Conservation (phyloP, 306 rosid genomes). For the Nissolia schottii region DNA sequence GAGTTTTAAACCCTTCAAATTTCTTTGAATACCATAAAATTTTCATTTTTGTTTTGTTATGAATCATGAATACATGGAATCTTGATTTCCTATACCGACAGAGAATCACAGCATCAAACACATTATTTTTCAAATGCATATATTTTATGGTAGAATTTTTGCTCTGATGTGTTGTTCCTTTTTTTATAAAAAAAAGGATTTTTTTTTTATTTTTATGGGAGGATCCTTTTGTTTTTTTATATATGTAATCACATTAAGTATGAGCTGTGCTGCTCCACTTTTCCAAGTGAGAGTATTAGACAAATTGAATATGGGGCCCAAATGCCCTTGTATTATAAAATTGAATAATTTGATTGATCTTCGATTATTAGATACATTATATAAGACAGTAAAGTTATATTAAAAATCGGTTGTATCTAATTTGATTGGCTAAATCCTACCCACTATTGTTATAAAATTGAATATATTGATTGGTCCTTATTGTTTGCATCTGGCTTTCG, state of each 20-base stretch:
- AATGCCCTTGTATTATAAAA: neutral
- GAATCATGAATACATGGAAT: neutral
- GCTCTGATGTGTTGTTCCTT: neutral
- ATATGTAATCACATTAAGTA: neutral
- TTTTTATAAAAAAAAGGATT: neutral
- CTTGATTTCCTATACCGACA: neutral
- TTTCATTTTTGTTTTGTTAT: neutral
- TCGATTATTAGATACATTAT: neutral
- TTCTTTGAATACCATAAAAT: no score
- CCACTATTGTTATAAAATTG: neutral
- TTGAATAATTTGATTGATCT: neutral
- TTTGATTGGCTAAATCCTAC: neutral
- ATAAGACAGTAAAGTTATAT: neutral
- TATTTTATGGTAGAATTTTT: neutral
- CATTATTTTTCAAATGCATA: neutral
- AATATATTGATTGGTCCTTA: neutral
- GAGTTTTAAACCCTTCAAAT: no score
- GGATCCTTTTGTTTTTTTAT: neutral
- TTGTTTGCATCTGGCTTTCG: neutral
- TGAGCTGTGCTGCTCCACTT: neutral
- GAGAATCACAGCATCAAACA: neutral
- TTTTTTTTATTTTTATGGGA: neutral
- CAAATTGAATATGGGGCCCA: neutral
- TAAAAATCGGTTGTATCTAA: neutral
- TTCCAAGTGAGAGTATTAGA: neutral